Evolutionary conservation across 2,329 filamentous ascomycete genomes (phyloP), one percentile per base, ranked within the genome.

Genomic region (Diaporthe citrichinensis): DNA sequence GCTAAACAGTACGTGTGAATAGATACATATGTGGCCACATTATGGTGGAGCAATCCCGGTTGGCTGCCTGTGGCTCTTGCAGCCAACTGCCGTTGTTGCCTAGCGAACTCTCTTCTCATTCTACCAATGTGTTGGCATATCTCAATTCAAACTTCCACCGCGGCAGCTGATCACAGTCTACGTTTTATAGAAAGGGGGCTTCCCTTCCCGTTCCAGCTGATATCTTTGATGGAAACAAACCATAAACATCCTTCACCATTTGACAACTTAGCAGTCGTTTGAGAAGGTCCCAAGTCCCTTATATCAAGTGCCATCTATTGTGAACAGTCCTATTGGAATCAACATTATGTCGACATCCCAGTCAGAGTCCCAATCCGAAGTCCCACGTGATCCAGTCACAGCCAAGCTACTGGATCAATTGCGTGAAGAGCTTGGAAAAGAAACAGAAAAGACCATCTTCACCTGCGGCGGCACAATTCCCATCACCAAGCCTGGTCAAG

Each of bases 391-490:
- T 31, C 39, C 39, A 39, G 6, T 62, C 17, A 62, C 59, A 28
- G 39, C 39, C 15, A n/a, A 14, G 25, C 59, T 62, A 7, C 59
- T 62, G 7, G 8, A 62, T 28, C 59, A 46, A 7, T 44, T 62
- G 25, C 59, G 59, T 3, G 39, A 62, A 20, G 59, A 62, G 36
- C 59, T 62, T 12, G 59, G 59, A n/a, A 49, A 57, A n/a, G 31
- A 73, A 25, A 61, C 41, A 7, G 44, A 44, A 6, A 39, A 67
- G 9, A 51, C 55, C 46, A 71, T 72, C 34, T 78, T 77, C 53
- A 58, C 75, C 14, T 78, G 74, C 31, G 75, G 77, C 8, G 77
- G 74, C 5, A 44, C 58, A 1, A 74, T 78, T n/a, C 77, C 77
- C 12, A 71, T 78, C 58, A 49, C 25, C 51, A 20, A 61, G 34